Evolutionary conservation across 345 rosid species (phyloP), one percentile per base, ranked within the genome.

Genomic region (Salix viminalis): DNA sequence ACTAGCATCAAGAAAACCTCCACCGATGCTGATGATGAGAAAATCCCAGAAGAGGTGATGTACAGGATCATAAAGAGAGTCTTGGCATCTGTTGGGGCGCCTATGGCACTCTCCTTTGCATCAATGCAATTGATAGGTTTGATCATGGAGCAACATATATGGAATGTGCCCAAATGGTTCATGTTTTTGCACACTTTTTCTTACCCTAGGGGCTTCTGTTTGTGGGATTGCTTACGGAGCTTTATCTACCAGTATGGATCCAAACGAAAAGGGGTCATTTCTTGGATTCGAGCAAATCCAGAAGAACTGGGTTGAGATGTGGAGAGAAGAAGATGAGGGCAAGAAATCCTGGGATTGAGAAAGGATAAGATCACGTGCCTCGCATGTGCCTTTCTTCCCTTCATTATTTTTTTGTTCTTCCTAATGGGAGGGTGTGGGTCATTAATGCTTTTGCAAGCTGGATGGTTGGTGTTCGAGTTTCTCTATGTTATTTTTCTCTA

Each of bases 141-240:
- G 30, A 65, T 81, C 26, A 87, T 73, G 85, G 92, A 94, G 37
- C 83, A 69, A 62, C 79, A 80, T 30, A 42, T 84, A 12, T 84
- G 84, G 87, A 93, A 92, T 68, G 83, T 90, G 68, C 98, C 96
- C 0, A 26, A 82, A 41, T 92, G 98, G 96, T 72, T 94, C 9
- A 86, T 89, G 0, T 85, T 84, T 77, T 13, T 76, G 71, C n/a
- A 85, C 94, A 2, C 77, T 87, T 58, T 80, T 94, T 61, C 26
- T 86, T 44, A 89, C 90, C 9, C 89, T 92, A 69, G 93, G 92
- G 23, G 72, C 90, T 4, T 91, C 97, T 26, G 77, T 90, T 3
- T 80, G 89, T 23, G 95, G 97, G 79, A 81, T 92, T 56, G 96
- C 94, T 30, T 94, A 92, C 28, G 97, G 98, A 24, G 79, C 91